These are phyloP conservation scores for Melampsora larici-populina DNA, from an alignment of 1,284 basidiomycete species.

Conservation along the genomic window DNA sequence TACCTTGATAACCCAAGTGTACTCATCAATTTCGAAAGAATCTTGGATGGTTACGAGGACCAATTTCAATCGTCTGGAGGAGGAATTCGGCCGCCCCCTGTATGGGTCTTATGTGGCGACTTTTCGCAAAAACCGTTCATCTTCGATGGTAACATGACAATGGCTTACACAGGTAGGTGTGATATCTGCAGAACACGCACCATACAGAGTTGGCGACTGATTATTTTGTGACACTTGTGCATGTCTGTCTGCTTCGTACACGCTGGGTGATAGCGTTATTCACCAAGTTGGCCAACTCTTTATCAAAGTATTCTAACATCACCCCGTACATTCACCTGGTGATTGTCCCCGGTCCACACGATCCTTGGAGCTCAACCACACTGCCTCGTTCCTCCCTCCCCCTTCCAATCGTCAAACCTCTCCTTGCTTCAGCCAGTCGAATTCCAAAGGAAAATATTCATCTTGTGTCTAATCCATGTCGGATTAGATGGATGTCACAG, in stretches of 20 bases:
- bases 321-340: constrained; percentile 24
- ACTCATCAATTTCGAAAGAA: constrained; percentile 69
- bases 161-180: constrained; percentile 20
- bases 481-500: constrained; percentile 90
- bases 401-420: constrained; percentile 19
- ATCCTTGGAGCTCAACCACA: constrained; percentile 34
- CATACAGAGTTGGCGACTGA: not conserved
- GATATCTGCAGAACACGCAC: not conserved
- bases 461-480: constrained; percentile 87
- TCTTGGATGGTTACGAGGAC: constrained; percentile 89
- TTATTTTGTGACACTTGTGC: not conserved
- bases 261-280: constrained; percentile 16
- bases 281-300: constrained; percentile 19
- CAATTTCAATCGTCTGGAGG: constrained; percentile 58
- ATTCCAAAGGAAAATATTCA: constrained; percentile 60
- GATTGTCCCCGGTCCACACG: constrained; percentile 37
- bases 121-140: constrained; percentile 66
- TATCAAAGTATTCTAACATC: constrained; percentile 29
- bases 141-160: constrained; percentile 32
- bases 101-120: constrained; percentile 91
- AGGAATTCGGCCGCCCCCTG: constrained; percentile 67
- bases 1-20: constrained; percentile 88
- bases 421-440: constrained; percentile 20
- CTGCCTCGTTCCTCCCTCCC: constrained; percentile 32
- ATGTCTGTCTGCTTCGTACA: not conserved